phyloP scores from a whole-genome alignment of 129 eudicot species.

The Calendula officinalis region DNA sequence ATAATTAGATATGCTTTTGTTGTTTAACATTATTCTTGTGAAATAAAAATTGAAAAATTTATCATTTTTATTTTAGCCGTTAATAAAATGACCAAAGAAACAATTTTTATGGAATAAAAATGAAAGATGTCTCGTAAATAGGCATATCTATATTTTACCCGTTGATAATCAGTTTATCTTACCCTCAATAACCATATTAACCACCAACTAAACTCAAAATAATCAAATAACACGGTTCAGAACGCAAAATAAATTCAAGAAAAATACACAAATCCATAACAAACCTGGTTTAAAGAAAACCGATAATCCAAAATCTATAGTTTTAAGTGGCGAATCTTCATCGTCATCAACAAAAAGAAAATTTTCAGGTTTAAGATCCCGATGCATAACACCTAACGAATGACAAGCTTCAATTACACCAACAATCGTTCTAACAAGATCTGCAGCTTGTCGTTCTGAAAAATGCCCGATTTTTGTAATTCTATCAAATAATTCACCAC shows the following conservation, averaged over 20 bases:
- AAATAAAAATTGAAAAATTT: too few species aligned
- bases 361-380: constrained; percentile 92
- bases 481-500: constrained; percentile 91
- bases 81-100: too few species aligned
- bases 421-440: constrained; percentile 66
- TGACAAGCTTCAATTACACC: constrained; percentile 81
- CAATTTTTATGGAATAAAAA: too few species aligned
- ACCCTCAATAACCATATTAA: neutral
- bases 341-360: constrained; percentile 70
- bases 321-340: constrained; percentile 77
- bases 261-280: neutral
- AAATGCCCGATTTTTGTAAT: constrained; percentile 73
- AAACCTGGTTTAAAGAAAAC: constrained; percentile 89
- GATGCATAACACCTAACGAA: constrained; percentile 98
- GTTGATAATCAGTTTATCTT: neutral
- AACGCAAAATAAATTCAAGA: neutral
- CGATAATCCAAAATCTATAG: constrained; percentile 83
- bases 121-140: too few species aligned
- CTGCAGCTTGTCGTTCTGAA: constrained; percentile 80
- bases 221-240: neutral
- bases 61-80: too few species aligned
- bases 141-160: too few species aligned
- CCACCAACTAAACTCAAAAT: neutral
- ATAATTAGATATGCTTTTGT: too few species aligned
- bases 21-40: too few species aligned